Base-by-base conservation (phyloP, 306 rosid genomes). In the Acacia confusa region DNA sequence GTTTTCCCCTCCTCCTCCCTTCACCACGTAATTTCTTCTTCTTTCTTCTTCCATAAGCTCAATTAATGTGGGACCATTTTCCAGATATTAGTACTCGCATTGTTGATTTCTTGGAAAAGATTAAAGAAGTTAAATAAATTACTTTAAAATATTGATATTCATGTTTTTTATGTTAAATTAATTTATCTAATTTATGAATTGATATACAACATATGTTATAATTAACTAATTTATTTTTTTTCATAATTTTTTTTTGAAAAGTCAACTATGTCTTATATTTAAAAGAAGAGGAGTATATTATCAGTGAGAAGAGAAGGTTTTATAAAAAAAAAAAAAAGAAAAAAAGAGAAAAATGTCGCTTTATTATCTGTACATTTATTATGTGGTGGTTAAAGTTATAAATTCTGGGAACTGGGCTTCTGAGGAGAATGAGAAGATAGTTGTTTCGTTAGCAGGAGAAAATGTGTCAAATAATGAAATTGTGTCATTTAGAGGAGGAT, bases 201-300 rank as follows among this genome's bases (percentile, higher is more conserved):
- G 5, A 32, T 32, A 32, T 32, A 32, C 5, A 5, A 32, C 5
- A 32, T 32, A 32, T 32, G 2, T 32, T 32, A 32, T 32, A 2
- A 32, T 32, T 32, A 4, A 32, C 6, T 32, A 32, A 32, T 6
- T 32, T 32, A 32, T 32, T 32, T n/a, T n/a, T n/a, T n/a, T n/a
- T n/a, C n/a, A n/a, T n/a, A n/a, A n/a, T n/a, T n/a, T n/a, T n/a
- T n/a, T n/a, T n/a, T n/a, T n/a, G n/a, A n/a, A 32, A 32, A 32
- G 4, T 32, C 34, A 32, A 32, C 0, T 32, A 32, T 32, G 3
- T 32, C 4, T 32, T 32, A 32, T 3, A 32, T 32, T 32, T 3
- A 32, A 0, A 2, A 32, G 0, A 0, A 0, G 36, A 3, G 2
- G 0, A 32, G 0, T 50, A 16, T 50, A 9, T 9, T 50, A 50